phyloP scores from a whole-genome alignment of 148 eudicot species.

The Chenopodium formosanum region DNA sequence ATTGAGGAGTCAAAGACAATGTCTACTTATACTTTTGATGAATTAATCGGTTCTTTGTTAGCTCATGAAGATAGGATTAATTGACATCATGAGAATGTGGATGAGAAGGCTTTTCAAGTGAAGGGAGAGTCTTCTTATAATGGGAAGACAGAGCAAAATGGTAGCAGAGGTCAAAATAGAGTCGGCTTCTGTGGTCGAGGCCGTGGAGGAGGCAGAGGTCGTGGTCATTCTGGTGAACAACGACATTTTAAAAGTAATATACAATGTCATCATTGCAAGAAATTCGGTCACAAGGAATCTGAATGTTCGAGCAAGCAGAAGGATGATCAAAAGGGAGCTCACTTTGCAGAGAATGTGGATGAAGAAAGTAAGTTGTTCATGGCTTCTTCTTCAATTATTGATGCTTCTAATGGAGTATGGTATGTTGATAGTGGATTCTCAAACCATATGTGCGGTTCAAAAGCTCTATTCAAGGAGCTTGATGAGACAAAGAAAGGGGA shows the following conservation, averaged over 20 bases:
- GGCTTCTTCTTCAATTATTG: neutral
- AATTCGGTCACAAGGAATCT: too few relatives aligned
- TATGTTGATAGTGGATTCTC: neutral
- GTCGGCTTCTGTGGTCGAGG: neutral
- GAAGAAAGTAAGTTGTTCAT: neutral
- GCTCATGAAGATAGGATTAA: too few relatives aligned
- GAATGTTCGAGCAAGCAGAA: too few relatives aligned
- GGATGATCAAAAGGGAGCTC: neutral
- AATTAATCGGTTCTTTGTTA: neutral
- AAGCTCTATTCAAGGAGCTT: neutral
- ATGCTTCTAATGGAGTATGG: neutral
- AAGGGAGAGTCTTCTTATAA: neutral
- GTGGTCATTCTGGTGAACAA: too few relatives aligned
- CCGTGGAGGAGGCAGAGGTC: neutral
- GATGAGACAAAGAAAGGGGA: slow-evolving; percentile 6
- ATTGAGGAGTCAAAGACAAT: too few relatives aligned
- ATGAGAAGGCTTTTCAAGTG: neutral
- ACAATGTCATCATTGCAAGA: too few relatives aligned
- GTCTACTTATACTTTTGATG: neutral
- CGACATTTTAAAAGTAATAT: too few relatives aligned
- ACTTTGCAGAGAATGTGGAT: neutral
- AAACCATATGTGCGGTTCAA: neutral
- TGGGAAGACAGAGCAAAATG: neutral
- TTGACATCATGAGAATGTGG: too few relatives aligned
- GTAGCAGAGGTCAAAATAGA: neutral